Evolutionary conservation across 352 stramenopile species (phyloP), one percentile per base, ranked within the genome.

Genomic region (Phytopythium boreale): DNA sequence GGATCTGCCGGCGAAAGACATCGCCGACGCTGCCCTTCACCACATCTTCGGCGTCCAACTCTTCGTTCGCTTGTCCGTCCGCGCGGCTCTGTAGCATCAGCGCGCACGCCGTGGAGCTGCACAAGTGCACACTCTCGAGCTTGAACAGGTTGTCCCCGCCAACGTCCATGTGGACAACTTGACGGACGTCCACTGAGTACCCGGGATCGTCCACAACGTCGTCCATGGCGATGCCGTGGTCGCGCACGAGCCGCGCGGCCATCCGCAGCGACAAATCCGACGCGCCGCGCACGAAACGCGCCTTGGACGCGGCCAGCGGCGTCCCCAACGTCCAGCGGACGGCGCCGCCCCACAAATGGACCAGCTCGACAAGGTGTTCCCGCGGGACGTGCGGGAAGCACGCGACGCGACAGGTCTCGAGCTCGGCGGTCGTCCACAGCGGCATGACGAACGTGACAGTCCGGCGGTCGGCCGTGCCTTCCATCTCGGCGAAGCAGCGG

Each of bases 91-190:
- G 49, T 2, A 79, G 56, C 20, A 81, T 47, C 22, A 70, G 37
- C 2, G 66, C 63, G n/a, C 58, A 74, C 4, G 69, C 74, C 17
- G 52, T 37, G 19, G 53, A 19, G 46, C 71, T 81, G 50, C 71
- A 81, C 29, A 81, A 37, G 27, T 58, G 56, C 20, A 62, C 70
- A 4, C 55, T 58, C 37, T 62, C 57, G 1, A 69, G 53, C 57
- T 76, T 62, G 62, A 81, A 81, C 43, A 69, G 75, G 57, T 71
- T 62, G 56, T 81, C 68, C 1, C 36, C 27, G 19, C 75, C 74
- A 0, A 73, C 71, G 58, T 75, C 63, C 59, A 78, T 68, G 53
- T 75, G 67, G 49, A 81, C 47, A n/a, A 78, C 55, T 37, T 65
- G 67, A 0, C 61, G 61, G 50, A 53, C 74, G 26, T 69, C n/a